phyloP scores from a whole-genome alignment of 768 basidiomycete genomes.

The Tricholoma matsutake region DNA sequence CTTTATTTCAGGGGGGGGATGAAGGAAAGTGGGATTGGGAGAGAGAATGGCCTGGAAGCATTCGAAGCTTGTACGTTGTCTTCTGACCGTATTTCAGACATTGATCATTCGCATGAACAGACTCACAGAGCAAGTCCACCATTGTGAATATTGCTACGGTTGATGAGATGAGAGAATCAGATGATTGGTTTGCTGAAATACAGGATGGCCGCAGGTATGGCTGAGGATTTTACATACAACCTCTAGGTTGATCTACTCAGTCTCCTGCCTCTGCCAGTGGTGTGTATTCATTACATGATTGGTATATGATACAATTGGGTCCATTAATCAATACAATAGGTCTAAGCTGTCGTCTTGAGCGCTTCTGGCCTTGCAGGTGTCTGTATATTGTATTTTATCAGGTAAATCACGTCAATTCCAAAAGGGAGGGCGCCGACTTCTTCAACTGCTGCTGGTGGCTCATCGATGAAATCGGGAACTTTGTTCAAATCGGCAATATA shows the following conservation, averaged over 20 bases:
- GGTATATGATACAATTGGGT: conserved; percentile 16
- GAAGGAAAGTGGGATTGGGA: conserved; percentile 85
- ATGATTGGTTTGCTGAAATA: conserved; percentile 79
- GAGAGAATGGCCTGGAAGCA: conserved; percentile 85
- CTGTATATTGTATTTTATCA: conserved; percentile 25
- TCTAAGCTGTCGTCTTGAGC: conserved; percentile 44
- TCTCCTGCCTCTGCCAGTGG: background rate
- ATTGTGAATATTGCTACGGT: conserved; percentile 69
- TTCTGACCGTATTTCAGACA: background rate
- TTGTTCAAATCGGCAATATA: conserved; percentile 87
- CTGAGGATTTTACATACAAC: conserved; percentile 29
- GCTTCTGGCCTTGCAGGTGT: conserved; percentile 49
- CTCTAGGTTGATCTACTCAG: background rate
- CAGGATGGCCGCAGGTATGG: conserved; percentile 61
- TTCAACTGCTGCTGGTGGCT: conserved; percentile 67
- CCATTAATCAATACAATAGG: conserved; percentile 9
- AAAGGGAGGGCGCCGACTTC: conserved; percentile 45
- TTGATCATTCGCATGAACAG: conserved; percentile 32
- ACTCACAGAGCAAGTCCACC: conserved; percentile 82
- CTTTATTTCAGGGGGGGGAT: conserved; percentile 69
- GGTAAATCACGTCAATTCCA: background rate
- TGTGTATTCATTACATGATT: conserved; percentile 13
- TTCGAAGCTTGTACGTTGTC: conserved; percentile 65
- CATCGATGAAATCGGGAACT: conserved; percentile 90
- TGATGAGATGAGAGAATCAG: conserved; percentile 52